Evolutionary conservation across 208 protist genomes (phyloP), one percentile per base, ranked within the genome.

Genomic region (Willaertia magna): DNA sequence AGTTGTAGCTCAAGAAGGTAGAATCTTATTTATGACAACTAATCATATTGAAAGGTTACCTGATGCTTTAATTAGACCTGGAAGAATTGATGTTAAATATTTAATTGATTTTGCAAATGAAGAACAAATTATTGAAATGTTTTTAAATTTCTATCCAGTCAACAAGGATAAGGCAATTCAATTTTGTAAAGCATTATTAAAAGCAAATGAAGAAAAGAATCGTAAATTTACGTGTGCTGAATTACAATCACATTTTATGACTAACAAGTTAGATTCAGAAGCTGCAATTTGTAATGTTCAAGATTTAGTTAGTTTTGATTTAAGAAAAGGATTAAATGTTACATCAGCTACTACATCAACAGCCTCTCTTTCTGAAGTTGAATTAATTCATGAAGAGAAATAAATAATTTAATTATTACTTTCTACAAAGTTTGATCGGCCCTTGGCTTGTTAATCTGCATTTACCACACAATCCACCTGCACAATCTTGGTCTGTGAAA

Each of bases 41-140:
- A 97, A 97, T 86, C 94, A 96, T 89, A 88, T 95, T 48, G 93
- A 96, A 34, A 88, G 91, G 59, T 91, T 97, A n/a, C 89, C 95
- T 84, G 89, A 90, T 9, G 93, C 93, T 4, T 86, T 97, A 34
- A 76, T 95, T 34, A 90, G 93, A 26, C 94, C 94, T 7, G 95
- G 95, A 6, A 91, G 96, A 59, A 88, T 96, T 82, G 96, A 95
- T 85, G 93, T 96, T 89, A 93, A 94, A 85, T 85, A 96, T 20
- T 90, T 95, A 74, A 89, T 98, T 75, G 93, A 93, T 12, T 91
- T 91, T 49, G 87, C 96, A 3, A 88, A 92, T 18, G 34, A 78
- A 9, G 75, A 88, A 20, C 96, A 98, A 87, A 85, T 93, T 0
- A n/a, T 74, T 79, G 81, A 89, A 4, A 92, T 98, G 91, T 98